Percentiles rank a stretch among this genome's conserved stretches.
Evolutionary conservation across 306 rosid genomes (phyloP).

Genomic region (Parietaria judaica): DNA sequence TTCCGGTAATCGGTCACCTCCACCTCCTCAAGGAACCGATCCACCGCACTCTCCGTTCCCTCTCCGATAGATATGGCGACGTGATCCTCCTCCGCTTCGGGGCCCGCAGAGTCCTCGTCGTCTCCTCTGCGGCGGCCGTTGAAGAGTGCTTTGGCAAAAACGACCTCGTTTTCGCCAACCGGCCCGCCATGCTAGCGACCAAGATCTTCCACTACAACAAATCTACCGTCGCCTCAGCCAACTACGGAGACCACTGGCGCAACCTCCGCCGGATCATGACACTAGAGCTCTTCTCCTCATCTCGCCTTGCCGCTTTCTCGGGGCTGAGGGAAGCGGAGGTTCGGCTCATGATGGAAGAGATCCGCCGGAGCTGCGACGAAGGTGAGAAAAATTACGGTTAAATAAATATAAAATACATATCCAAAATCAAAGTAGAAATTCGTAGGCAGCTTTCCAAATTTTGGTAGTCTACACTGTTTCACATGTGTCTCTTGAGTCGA

Average conservation of each 20-base stretch:
- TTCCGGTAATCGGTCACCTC: constrained; percentile 36
- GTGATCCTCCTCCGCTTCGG: constrained; percentile 15
- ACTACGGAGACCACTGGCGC: constrained; percentile 28
- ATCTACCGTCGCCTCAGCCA: constrained; percentile 7
- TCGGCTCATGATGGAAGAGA: constrained; percentile 10
- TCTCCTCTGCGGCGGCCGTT: constrained; percentile 13
- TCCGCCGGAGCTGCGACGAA: neutral
- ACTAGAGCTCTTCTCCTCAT: constrained; percentile 15
- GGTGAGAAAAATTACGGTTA: too few species aligned
- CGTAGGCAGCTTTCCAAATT: too few species aligned
- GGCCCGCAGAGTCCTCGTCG: constrained; percentile 11
- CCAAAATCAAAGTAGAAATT: too few species aligned
- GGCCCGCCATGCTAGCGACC: constrained; percentile 19
- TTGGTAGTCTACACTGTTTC: too few species aligned
- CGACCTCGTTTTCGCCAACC: constrained; percentile 24
- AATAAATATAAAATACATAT: too few species aligned
- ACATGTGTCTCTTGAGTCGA: too few species aligned
- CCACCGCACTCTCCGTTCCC: constrained; percentile 15
- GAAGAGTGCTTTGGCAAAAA: constrained; percentile 27
- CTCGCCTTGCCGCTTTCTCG: constrained; percentile 1
- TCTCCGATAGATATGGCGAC: constrained; percentile 2
- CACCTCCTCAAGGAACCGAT: constrained; percentile 29
- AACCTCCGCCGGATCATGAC: constrained; percentile 17
- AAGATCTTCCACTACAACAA: constrained; percentile 19
- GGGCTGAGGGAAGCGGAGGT: constrained; percentile 8